Evolutionary conservation across 257 asterid genomes (phyloP).

Genomic region (Plantago major): DNA sequence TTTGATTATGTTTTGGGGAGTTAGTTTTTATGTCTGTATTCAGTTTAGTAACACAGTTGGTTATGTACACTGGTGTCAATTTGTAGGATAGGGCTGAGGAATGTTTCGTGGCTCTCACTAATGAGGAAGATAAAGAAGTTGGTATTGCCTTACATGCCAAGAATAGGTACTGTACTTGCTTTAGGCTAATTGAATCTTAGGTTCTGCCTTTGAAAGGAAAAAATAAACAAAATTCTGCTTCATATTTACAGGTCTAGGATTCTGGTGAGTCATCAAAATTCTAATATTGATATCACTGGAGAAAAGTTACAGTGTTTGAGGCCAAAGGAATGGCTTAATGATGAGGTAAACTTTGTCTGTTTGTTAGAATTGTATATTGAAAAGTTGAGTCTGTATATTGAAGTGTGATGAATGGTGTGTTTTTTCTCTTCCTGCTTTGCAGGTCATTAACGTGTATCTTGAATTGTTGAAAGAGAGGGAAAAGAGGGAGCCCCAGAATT

Average conservation of each 20-base stretch:
- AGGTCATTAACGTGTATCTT: slow-evolving; percentile 63
- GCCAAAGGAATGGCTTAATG: slow-evolving; percentile 81
- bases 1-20: too few relatives aligned
- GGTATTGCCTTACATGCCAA: slow-evolving; percentile 36
- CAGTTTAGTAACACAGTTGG: neutral
- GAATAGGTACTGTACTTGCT: slow-evolving; percentile 37
- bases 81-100: slow-evolving; percentile 51
- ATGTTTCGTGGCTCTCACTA: slow-evolving; percentile 63
- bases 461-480: slow-evolving; percentile 66
- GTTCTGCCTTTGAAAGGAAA: neutral
- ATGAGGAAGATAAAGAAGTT: slow-evolving; percentile 51
- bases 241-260: slow-evolving; percentile 44
- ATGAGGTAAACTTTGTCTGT: slow-evolving; percentile 53
- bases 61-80: slow-evolving; percentile 5
- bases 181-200: slow-evolving; percentile 1
- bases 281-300: slow-evolving; percentile 79
- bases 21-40: slow-evolving; percentile 14
- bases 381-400: neutral
- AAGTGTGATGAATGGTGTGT: too few relatives aligned
- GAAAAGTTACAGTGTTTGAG: slow-evolving; percentile 69
- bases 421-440: slow-evolving; percentile 27
- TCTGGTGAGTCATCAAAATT: slow-evolving; percentile 55
- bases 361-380: slow-evolving; percentile 8
- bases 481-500: slow-evolving; percentile 46
- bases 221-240: slow-evolving; percentile 18